Conservation (phyloP, 306 rosid genomes). For the Casuarina cunninghamiana region DNA sequence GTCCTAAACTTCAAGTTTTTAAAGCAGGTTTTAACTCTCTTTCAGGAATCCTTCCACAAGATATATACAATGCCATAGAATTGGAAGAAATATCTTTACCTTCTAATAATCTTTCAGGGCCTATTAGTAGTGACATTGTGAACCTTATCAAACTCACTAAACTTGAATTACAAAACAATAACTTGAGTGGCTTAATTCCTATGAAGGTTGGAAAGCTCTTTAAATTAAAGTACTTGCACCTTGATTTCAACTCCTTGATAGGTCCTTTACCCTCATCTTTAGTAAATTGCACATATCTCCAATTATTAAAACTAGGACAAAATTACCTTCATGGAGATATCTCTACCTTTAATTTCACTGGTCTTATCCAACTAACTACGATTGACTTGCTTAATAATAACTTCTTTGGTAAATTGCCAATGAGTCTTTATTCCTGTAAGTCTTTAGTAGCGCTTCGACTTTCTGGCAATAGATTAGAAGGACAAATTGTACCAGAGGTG, state of each 20-base stretch:
- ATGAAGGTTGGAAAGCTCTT: background rate
- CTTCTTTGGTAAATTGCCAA: slow-evolving; percentile 8
- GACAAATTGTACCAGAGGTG: background rate
- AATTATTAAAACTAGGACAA: background rate
- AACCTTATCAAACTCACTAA: slow-evolving; percentile 1
- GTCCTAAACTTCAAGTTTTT: slow-evolving; percentile 14
- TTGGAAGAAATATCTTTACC: slow-evolving; percentile 8
- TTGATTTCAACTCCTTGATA: background rate
- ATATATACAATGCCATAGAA: background rate
- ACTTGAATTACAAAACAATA: background rate
- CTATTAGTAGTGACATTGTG: background rate
- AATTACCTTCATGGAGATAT: slow-evolving; percentile 3
- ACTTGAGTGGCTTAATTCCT: background rate
- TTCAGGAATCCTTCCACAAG: slow-evolving; percentile 7
- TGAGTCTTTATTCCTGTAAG: slow-evolving; percentile 4
- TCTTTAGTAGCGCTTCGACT: background rate
- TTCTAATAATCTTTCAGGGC: background rate
- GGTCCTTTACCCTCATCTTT: slow-evolving; percentile 4
- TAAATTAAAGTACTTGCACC: background rate
- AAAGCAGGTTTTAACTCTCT: slow-evolving; percentile 10
- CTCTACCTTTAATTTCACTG: background rate
- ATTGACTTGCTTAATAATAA: background rate
- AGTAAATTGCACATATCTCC: slow-evolving; percentile 9
- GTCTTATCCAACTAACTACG: background rate
- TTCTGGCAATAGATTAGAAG: too few relatives aligned